These are phyloP conservation scores for Neurospora sp. DNA, from an alignment of 495 filamentous ascomycete species.

Conservation along the genomic window DNA sequence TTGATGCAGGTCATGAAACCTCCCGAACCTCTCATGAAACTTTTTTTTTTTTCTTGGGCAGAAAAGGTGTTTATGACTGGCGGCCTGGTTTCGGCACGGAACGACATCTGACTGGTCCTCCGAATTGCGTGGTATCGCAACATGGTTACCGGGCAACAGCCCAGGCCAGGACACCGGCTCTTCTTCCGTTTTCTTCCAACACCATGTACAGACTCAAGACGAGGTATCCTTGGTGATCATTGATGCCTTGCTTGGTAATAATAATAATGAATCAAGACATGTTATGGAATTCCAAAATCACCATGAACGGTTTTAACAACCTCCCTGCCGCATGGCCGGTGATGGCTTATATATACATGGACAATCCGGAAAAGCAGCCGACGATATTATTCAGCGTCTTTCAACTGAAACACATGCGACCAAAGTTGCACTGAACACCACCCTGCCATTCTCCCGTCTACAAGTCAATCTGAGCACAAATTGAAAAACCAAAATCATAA, in stretches of 20 bases:
- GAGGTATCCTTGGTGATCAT: background rate
- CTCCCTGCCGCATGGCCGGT: background rate
- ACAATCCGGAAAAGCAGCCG: background rate
- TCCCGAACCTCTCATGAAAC: background rate
- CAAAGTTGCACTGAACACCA: background rate
- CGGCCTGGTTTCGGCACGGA: slow-evolving; percentile 5
- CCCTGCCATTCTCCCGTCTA: background rate
- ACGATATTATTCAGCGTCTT: background rate
- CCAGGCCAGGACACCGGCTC: background rate
- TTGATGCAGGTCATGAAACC: slow-evolving; percentile 9
- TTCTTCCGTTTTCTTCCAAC: background rate
- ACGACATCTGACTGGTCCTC: slow-evolving; percentile 4
- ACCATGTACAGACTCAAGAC: background rate
- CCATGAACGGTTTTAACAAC: background rate
- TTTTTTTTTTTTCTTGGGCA: slow-evolving; percentile 12
- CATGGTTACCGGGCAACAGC: background rate
- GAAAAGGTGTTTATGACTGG: slow-evolving; percentile 8
- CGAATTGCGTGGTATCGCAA: background rate
- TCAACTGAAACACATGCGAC: background rate
- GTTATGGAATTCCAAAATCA: background rate
- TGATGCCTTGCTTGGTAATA: background rate
- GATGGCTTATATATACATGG: background rate
- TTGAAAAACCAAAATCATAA: background rate
- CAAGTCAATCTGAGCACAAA: background rate
- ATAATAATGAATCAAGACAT: background rate